These are phyloP conservation scores for Ogataea nakhonphanomensis DNA, from an alignment of 805 yeast species.

Conservation along the genomic window DNA sequence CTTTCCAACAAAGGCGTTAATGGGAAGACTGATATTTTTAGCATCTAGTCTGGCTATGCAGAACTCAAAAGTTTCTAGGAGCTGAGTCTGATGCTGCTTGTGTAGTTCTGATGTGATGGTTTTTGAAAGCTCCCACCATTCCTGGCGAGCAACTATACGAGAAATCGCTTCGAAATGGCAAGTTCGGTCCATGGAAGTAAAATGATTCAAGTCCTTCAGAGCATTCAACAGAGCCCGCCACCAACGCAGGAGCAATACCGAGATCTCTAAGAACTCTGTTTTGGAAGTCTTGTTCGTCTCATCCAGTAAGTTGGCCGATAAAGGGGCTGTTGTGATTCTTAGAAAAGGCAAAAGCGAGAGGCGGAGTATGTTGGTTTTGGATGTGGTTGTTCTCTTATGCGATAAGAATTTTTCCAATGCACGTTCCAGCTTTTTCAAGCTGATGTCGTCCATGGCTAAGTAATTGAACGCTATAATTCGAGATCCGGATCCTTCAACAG, in stretches of 20 bases:
- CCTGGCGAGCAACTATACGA: slow-evolving; percentile 43
- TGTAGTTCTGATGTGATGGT: slow-evolving; percentile 21
- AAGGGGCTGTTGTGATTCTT: slow-evolving; percentile 23
- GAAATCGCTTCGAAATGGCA: slow-evolving; percentile 56
- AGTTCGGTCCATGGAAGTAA: slow-evolving; percentile 45
- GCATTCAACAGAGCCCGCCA: slow-evolving; percentile 45
- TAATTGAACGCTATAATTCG: slow-evolving; percentile 1
- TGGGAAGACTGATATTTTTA: slow-evolving; percentile 52
- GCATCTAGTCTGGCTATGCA: slow-evolving; percentile 46
- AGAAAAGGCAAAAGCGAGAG: slow-evolving; percentile 45
- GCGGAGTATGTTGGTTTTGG: slow-evolving; percentile 46
- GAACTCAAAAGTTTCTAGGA: slow-evolving; percentile 52
- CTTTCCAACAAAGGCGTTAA: slow-evolving; percentile 67
- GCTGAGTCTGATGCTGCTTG: slow-evolving; percentile 31
- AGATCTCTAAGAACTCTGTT: slow-evolving; percentile 9
- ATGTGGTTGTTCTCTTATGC: slow-evolving; percentile 33
- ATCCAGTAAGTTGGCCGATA: slow-evolving; percentile 6
- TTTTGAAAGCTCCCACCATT: slow-evolving; percentile 36
- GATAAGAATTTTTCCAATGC: slow-evolving; percentile 43
- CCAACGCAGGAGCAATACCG: slow-evolving; percentile 41
- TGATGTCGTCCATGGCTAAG: slow-evolving; percentile 1
- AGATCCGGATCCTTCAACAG: neutral
- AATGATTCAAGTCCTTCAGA: slow-evolving; percentile 30
- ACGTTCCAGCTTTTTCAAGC: slow-evolving; percentile 33
- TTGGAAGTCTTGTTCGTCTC: neutral